These are phyloP conservation scores for Biancaea sappan DNA, from an alignment of 306 rosid genomes.

Conservation along the genomic window DNA sequence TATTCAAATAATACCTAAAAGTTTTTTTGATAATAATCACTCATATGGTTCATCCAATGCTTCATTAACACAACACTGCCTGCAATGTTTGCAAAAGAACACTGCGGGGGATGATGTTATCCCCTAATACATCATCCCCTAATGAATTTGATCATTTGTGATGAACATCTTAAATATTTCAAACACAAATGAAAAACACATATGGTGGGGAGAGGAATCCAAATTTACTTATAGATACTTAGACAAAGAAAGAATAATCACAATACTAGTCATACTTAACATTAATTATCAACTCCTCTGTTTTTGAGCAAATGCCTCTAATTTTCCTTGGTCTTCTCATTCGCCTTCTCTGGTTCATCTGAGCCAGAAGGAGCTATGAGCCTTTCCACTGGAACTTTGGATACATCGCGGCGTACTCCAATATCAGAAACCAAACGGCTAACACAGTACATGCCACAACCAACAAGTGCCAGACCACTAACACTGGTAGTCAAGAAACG, in stretches of 20 bases:
- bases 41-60: not conserved
- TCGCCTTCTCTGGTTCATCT: slow-evolving; percentile 33
- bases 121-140: no score
- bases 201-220: not conserved
- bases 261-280: slow-evolving; percentile 8
- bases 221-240: no score
- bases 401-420: slow-evolving; percentile 67
- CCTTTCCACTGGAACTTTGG: slow-evolving; percentile 68
- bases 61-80: not conserved
- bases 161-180: slow-evolving; percentile 5
- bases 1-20: not conserved
- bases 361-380: slow-evolving; percentile 41
- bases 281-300: not conserved
- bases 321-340: slow-evolving; percentile 41
- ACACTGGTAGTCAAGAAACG: slow-evolving; percentile 60
- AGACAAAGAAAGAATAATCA: not conserved
- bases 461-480: slow-evolving; percentile 56
- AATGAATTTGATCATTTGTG: not conserved
- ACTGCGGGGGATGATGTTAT: not conserved
- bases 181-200: slow-evolving; percentile 12
- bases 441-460: slow-evolving; percentile 56
- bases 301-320: slow-evolving; percentile 28
- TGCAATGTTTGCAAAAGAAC: not conserved
- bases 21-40: not conserved
- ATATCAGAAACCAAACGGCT: slow-evolving; percentile 66